phyloP scores from a whole-genome alignment of 73 alveolate genomes.

The Paramecium tetraurelia region DNA sequence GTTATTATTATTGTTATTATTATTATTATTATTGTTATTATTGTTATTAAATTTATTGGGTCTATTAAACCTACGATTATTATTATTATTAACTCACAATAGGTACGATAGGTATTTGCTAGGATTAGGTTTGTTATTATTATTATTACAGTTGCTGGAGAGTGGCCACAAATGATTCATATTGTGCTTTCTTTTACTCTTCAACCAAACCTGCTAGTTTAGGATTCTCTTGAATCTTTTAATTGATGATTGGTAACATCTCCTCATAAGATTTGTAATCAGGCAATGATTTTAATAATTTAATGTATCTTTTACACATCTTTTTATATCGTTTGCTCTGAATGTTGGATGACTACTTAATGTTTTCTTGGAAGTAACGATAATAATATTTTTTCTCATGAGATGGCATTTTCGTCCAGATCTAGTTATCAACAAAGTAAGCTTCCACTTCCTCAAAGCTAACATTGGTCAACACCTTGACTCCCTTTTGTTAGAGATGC shows the following conservation, averaged over 20 bases:
- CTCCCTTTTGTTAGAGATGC: conserved; percentile 14
- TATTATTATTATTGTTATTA: neutral
- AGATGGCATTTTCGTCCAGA: conserved; percentile 28
- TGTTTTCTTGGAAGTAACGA: conserved; percentile 22
- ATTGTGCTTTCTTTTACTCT: neutral
- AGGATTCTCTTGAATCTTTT: conserved; percentile 14
- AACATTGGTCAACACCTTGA: neutral
- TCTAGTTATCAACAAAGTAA: neutral
- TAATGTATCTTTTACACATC: conserved; percentile 13
- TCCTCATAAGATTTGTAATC: conserved; percentile 33
- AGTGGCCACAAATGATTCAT: neutral
- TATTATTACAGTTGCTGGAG: neutral
- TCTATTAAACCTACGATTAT: neutral
- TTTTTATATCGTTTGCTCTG: neutral
- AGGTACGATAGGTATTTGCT: neutral
- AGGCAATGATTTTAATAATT: conserved; percentile 26
- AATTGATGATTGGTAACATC: neutral
- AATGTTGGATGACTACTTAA: neutral
- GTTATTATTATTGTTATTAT: neutral
- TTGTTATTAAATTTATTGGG: neutral
- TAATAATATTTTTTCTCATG: conserved; percentile 42
- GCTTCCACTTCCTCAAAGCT: conserved; percentile 42
- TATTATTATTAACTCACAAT: neutral
- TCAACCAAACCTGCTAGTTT: conserved; percentile 17
- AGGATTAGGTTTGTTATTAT: neutral